Conservation (phyloP, 1,139 yeast genomes). For the Scheffersomyces lignicola region DNA sequence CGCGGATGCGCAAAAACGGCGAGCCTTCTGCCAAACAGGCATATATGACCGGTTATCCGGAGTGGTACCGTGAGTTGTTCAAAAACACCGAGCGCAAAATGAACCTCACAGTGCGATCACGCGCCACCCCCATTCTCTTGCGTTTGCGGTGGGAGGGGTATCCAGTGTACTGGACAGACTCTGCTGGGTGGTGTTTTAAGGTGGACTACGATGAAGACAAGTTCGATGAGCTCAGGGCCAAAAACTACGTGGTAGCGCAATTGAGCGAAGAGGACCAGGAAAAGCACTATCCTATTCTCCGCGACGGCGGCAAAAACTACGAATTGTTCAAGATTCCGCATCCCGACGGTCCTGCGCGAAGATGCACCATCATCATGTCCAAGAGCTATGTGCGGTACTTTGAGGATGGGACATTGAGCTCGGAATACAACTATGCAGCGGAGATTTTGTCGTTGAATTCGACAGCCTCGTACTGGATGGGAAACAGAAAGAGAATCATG, state of each 20-base stretch:
- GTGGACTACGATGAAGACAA: constrained; percentile 45
- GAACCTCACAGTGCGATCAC: constrained; percentile 66
- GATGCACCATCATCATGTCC: constrained; percentile 80
- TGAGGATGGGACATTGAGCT: constrained; percentile 71
- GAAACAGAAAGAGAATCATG: constrained; percentile 79
- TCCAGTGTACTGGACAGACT: constrained; percentile 78
- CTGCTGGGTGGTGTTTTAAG: constrained; percentile 87
- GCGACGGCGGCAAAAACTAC: constrained; percentile 23
- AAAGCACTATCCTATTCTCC: constrained; percentile 21
- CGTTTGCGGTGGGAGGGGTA: constrained; percentile 82
- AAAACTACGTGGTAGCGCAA: constrained; percentile 53
- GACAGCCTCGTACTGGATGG: constrained; percentile 89
- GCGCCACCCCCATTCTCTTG: constrained; percentile 75
- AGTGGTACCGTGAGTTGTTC: constrained; percentile 84
- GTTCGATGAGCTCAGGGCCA: constrained; percentile 39
- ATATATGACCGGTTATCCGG: constrained; percentile 86
- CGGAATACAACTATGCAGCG: constrained; percentile 71
- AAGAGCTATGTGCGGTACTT: constrained; percentile 71
- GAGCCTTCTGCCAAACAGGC: constrained; percentile 74
- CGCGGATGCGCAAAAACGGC: constrained; percentile 68
- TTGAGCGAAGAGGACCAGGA: constrained; percentile 28
- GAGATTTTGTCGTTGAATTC: constrained; percentile 78
- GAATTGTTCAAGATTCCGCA: constrained; percentile 80
- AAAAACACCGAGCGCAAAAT: constrained; percentile 46
- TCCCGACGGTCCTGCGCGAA: constrained; percentile 74